Evolutionary conservation across 495 filamentous ascomycete genomes (phyloP), one percentile per base, ranked within the genome.

Genomic region (Bryoglossum gracile): DNA sequence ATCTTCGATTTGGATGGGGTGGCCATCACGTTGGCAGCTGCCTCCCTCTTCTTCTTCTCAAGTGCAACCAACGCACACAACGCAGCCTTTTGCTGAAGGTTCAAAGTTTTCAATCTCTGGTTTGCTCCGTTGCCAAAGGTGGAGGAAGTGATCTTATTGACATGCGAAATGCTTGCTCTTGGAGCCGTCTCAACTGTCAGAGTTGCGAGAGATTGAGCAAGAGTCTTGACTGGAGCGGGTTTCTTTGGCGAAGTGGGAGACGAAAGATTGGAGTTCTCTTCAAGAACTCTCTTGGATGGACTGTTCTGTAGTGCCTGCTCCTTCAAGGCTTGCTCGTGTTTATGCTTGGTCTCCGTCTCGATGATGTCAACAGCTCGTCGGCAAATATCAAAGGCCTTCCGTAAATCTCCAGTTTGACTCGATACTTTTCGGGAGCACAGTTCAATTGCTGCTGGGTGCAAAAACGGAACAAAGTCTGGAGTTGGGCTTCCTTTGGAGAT

Each of bases 31-130:
- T 70, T 67, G 48, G 48, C 45, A 38, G 62, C 63, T 9, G 65
- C 58, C 32, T 62, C 63, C 38, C 72, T 61, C 46, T 75, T 83
- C 10, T 71, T 68, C 58, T 75, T 86, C 64, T 96, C 90, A 1
- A 91, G 75, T 1, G 88, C 86, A 38, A 89, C 70, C 22, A 97
- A 71, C 0, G 90, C 77, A 65, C 94, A 97, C 19, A 99, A 76
- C 6, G 87, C 89, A 2, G 90, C 92, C 65, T 95, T 99, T 70
- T 97, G 94, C 57, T 99, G 92, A 0, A 97, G 74, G 58, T 96
- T 97, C 35, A 99, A 74, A 1, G 78, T 79, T 65, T 86, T 83
- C 4, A 99, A 76, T 45, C 92, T 77, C 52, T 94, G 86, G 9
- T 71, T 75, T 10, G 88, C 81, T 26, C 87, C 89, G 56, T 94